These are phyloP conservation scores for Oidiodendron maius DNA, from an alignment of 495 filamentous ascomycete genomes.

Conservation along the genomic window DNA sequence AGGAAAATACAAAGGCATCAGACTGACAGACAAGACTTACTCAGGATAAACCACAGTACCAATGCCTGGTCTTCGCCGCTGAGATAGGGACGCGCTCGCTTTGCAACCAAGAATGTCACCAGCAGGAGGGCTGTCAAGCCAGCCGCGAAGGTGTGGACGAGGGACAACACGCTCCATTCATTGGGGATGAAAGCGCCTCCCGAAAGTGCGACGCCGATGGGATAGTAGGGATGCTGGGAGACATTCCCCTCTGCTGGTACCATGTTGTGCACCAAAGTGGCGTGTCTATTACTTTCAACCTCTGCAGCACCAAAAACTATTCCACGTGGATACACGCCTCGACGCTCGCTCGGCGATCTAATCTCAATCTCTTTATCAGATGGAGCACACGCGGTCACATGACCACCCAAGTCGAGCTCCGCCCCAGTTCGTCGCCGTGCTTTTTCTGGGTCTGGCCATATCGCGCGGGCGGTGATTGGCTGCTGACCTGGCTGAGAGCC, in stretches of 20 bases:
- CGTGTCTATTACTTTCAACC: too few relatives aligned
- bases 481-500: too few relatives aligned
- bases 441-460: too few relatives aligned
- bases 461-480: too few relatives aligned
- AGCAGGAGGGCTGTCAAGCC: conserved; percentile 38
- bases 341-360: too few relatives aligned
- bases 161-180: conserved; percentile 35
- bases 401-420: background rate
- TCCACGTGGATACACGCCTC: too few relatives aligned
- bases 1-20: too few relatives aligned
- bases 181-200: conserved; percentile 39
- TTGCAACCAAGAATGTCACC: conserved; percentile 35
- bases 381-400: too few relatives aligned
- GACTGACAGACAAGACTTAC: conserved; percentile 26
- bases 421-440: background rate
- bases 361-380: too few relatives aligned
- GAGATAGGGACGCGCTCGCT: conserved; percentile 31
- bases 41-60: conserved; percentile 57
- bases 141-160: conserved; percentile 41
- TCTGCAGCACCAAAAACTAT: too few relatives aligned
- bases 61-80: conserved; percentile 35
- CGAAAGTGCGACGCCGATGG: conserved; percentile 34
- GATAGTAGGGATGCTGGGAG: conserved; percentile 38
- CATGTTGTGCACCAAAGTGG: too few relatives aligned
- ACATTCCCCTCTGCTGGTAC: too few relatives aligned